phyloP scores from a whole-genome alignment of 495 filamentous ascomycete species.

The Podospora tetraspora region DNA sequence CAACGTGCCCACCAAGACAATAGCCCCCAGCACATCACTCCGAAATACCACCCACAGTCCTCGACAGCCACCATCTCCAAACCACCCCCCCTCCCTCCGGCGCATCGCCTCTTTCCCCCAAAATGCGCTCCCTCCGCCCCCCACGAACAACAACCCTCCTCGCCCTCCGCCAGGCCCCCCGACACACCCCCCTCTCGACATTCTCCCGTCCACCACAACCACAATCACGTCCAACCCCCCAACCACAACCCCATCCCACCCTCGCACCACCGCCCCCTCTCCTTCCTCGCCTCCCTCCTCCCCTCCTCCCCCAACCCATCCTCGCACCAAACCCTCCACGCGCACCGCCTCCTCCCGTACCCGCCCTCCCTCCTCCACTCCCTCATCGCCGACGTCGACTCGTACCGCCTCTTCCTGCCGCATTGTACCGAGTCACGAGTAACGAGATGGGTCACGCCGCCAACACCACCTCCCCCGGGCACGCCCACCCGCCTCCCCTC shows the following conservation, averaged over 20 bases:
- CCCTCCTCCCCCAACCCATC: conserved; percentile 3
- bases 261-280: neutral
- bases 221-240: neutral
- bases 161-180: neutral
- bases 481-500: conserved; percentile 52
- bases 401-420: conserved; percentile 78
- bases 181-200: neutral
- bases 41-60: no score
- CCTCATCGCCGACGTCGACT: conserved; percentile 76
- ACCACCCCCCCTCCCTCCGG: neutral
- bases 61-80: neutral
- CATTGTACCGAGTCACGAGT: conserved; percentile 72
- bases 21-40: neutral
- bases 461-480: conserved; percentile 17
- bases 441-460: conserved; percentile 48
- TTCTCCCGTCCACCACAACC: neutral
- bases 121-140: neutral
- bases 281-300: conserved; percentile 21
- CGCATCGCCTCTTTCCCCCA: neutral
- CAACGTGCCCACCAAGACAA: neutral
- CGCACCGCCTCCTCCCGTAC: conserved; percentile 77
- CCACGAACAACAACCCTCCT: neutral
- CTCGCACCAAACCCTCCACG: conserved; percentile 50
- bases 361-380: conserved; percentile 62
- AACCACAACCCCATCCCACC: neutral